phyloP scores from a whole-genome alignment of 148 eudicot genomes.

The Rhododendron mucronatum region DNA sequence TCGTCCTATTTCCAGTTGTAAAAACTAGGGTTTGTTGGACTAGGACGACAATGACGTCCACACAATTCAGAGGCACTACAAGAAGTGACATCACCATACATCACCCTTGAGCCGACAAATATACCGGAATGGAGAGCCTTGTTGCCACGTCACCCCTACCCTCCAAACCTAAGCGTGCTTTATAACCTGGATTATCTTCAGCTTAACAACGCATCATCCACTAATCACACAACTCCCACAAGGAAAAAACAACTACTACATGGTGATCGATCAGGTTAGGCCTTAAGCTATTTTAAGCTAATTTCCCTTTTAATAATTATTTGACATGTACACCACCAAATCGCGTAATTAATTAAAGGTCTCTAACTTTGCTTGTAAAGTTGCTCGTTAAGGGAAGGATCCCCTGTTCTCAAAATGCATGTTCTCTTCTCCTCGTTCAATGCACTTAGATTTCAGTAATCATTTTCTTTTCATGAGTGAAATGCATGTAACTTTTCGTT shows the following conservation, averaged over 20 bases:
- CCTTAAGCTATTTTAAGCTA: conserved; percentile 13
- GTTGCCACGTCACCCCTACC: conserved; percentile 8
- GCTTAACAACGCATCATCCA: conserved; percentile 18
- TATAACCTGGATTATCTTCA: conserved; percentile 10
- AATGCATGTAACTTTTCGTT: not conserved
- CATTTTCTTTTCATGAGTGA: not conserved
- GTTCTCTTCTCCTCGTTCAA: not conserved
- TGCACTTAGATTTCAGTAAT: not conserved
- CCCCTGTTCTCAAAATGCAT: not conserved
- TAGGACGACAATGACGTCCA: not conserved
- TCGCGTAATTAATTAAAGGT: not conserved
- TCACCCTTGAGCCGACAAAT: conserved; percentile 3
- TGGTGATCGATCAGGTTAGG: conserved; percentile 26
- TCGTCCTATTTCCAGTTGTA: not conserved
- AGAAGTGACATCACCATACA: not conserved
- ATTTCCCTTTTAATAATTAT: not conserved
- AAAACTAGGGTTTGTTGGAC: not conserved
- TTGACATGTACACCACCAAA: conserved; percentile 34
- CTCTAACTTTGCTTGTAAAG: not conserved
- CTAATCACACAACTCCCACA: conserved; percentile 13
- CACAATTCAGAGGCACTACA: not conserved
- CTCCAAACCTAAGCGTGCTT: conserved; percentile 10
- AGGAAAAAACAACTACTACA: not conserved
- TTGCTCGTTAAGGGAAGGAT: not conserved
- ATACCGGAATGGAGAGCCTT: not conserved